Base-by-base conservation (phyloP, 2,329 filamentous ascomycete genomes). In the Aspergillus candidus region DNA sequence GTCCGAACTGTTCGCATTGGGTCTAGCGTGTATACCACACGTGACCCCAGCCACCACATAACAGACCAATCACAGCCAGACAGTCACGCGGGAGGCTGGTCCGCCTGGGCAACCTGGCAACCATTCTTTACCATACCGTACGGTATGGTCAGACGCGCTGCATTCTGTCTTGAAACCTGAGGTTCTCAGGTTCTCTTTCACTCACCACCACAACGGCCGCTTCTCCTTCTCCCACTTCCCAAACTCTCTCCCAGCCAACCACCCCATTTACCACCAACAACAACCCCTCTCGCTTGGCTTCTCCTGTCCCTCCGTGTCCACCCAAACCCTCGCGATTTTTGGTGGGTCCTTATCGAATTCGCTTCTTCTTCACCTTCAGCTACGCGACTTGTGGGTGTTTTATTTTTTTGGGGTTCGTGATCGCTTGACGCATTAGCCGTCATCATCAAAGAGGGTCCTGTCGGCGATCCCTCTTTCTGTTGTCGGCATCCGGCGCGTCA, bases 401-500 rank as follows among this genome's bases (percentile, higher is more conserved):
- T 7, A 27, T 27, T 10, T 27, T 27, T 27, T 27, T 27, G 22
- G 22, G 22, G 2, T 27, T 27, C 22, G 22, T 27, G 22, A 27
- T 27, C 8, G 22, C 3, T 27, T 4, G 7, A 27, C 22, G 8
- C 22, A 27, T 27, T 27, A 27, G 22, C 7, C 22, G 22, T 27
- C 22, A 27, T 27, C 22, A 27, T 10, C 22, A 10, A 27, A 27
- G 22, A 27, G 22, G 22, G 22, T 27, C 22, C 18, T 18, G 18
- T 49, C 41, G 48, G 51, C 42, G 46, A 54, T 50, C 50, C 49
- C 50, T 51, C 61, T 63, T 51, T 51, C 61, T 63, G 58, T 63
- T 64, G 54, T 62, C 54, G 43, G 53, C 47, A 46, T 55, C 49
- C 52, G 53, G 59, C 62, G 62, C 62, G 62, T 65, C 57, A 55